A percentile compares a stretch with the other conserved stretches of the same genome.
Evolutionary conservation across 1,284 basidiomycete genomes (phyloP).

Genomic region (Vanrija humicola): DNA sequence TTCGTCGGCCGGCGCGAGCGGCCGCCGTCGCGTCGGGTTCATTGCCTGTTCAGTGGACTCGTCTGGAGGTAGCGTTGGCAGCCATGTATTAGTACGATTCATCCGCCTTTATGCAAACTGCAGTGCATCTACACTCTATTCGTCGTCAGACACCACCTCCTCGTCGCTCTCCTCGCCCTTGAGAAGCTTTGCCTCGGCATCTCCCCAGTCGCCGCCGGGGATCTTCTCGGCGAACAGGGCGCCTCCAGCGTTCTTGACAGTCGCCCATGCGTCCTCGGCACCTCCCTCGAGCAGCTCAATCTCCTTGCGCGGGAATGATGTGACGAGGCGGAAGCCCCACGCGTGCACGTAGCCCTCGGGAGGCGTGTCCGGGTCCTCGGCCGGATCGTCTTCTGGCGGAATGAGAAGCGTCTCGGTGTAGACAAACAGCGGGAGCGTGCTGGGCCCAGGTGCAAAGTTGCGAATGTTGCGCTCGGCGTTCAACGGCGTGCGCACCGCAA

Average conservation of each 20-base stretch:
- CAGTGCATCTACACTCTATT: constrained; percentile 1
- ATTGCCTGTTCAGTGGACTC: too few relatives aligned
- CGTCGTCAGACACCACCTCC: constrained; percentile 20
- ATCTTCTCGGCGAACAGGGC: constrained; percentile 45
- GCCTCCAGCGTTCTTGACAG: constrained; percentile 40
- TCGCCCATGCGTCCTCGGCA: constrained; percentile 38
- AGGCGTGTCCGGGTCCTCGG: constrained; percentile 29
- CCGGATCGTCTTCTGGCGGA: constrained; percentile 17
- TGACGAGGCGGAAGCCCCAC: constrained; percentile 36
- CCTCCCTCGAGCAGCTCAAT: constrained; percentile 27
- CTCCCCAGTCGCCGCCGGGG: constrained; percentile 31
- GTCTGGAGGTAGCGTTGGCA: too few relatives aligned
- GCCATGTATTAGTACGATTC: too few relatives aligned
- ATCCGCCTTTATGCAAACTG: too few relatives aligned
- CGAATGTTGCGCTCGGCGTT: constrained; percentile 34
- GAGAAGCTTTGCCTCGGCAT: constrained; percentile 17
- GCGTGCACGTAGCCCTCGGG: constrained; percentile 37
- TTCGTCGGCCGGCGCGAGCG: too few relatives aligned
- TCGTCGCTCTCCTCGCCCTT: constrained; percentile 22
- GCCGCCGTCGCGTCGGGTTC: too few relatives aligned
- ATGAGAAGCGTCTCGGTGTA: constrained; percentile 46
- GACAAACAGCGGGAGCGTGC: constrained; percentile 38
- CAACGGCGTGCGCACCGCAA: constrained; percentile 38
- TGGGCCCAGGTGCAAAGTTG: constrained; percentile 24
- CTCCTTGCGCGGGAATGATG: constrained; percentile 41